These are phyloP conservation scores for Cnidoscolus chayamansa DNA, from an alignment of 441 rosid genomes.

Conservation along the genomic window DNA sequence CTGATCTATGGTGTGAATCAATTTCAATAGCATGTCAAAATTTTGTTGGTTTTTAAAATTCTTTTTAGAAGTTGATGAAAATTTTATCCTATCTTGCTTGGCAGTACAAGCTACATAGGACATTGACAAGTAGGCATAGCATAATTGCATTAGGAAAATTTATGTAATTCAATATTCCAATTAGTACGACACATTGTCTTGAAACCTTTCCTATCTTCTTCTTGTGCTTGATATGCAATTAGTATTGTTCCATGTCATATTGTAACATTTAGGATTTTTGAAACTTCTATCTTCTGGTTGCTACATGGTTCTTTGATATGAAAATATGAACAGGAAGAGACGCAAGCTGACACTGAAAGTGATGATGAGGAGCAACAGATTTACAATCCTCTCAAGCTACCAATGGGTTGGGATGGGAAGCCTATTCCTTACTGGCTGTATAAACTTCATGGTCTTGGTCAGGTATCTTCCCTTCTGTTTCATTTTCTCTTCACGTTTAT, in stretches of 20 bases:
- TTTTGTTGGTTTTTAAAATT: not conserved
- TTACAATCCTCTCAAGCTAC: constrained; percentile 90
- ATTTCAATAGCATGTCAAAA: not conserved
- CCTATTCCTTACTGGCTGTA: constrained; percentile 99
- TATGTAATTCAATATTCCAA: not conserved
- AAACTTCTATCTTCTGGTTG: constrained; percentile 4
- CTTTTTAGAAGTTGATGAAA: not conserved
- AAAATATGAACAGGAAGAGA: constrained; percentile 67
- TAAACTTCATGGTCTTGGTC: constrained; percentile 99
- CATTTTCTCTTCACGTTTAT: not conserved
- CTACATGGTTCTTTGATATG: constrained; percentile 11
- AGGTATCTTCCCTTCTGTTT: constrained; percentile 42
- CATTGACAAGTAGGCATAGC: not conserved
- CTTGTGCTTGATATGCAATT: not conserved
- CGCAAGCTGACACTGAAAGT: constrained; percentile 87
- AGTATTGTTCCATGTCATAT: not conserved
- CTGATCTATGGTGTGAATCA: not conserved
- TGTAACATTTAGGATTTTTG: constrained; percentile 4
- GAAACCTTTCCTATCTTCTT: not conserved
- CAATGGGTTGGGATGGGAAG: constrained; percentile 99
- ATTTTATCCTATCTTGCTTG: not conserved
- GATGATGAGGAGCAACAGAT: constrained; percentile 95
- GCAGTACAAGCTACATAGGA: not conserved
- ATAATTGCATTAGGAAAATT: not conserved
- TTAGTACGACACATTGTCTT: not conserved